Conservation (phyloP, 106 monocot genomes). For the Phalaenopsis aphrodite region DNA sequence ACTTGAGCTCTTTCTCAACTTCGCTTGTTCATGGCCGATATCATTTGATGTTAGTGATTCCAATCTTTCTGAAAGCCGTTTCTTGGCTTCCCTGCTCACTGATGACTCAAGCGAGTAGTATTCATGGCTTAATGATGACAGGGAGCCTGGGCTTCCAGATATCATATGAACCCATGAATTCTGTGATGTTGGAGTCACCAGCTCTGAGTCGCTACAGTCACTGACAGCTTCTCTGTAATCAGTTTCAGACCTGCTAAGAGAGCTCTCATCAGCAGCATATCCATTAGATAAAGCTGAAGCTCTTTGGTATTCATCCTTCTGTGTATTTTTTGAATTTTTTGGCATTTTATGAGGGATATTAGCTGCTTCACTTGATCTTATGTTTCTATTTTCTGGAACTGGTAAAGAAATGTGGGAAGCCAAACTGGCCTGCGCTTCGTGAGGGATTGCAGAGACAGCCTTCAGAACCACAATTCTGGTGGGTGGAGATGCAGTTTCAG, state of each 20-base stretch:
- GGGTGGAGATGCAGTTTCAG: slow-evolving; percentile 48
- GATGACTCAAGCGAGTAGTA: slow-evolving; percentile 71
- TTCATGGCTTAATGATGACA: slow-evolving; percentile 36
- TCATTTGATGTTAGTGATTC: slow-evolving; percentile 37
- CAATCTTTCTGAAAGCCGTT: slow-evolving; percentile 80
- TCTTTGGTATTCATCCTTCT: slow-evolving; percentile 47
- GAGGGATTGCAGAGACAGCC: slow-evolving; percentile 43
- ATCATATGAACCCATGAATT: slow-evolving; percentile 51
- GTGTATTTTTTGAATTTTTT: slow-evolving; percentile 23
- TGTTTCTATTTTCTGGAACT: slow-evolving; percentile 6
- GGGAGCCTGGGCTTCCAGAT: slow-evolving; percentile 45
- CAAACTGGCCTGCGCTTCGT: slow-evolving; percentile 14
- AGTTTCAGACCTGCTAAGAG: slow-evolving; percentile 46
- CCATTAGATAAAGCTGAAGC: slow-evolving; percentile 56
- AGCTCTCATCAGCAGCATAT: slow-evolving; percentile 68
- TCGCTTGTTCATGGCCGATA: slow-evolving; percentile 27
- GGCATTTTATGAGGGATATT: slow-evolving; percentile 42
- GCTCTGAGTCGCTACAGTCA: slow-evolving; percentile 49
- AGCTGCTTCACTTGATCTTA: slow-evolving; percentile 22
- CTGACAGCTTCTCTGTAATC: slow-evolving; percentile 37
- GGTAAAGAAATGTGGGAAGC: slow-evolving; percentile 9
- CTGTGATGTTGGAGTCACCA: slow-evolving; percentile 38
- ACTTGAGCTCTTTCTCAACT: slow-evolving; percentile 40
- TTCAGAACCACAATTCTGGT: slow-evolving; percentile 93
- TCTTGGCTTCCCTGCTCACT: slow-evolving; percentile 76